Evolutionary conservation across 495 filamentous ascomycete species (phyloP), one percentile per base, ranked within the genome.

Genomic region (Penicillium diatomitis): DNA sequence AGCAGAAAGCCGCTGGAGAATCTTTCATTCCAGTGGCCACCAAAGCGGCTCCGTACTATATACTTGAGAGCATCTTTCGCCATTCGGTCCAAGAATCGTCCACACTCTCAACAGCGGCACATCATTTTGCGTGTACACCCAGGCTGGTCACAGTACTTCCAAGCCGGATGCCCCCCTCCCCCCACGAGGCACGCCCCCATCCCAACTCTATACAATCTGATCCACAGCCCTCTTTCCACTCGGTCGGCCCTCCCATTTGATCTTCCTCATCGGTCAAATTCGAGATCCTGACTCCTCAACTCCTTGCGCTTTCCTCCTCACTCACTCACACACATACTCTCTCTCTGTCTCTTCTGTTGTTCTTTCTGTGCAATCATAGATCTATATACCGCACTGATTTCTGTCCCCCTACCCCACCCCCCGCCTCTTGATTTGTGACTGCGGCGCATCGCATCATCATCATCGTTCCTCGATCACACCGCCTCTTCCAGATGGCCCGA

Each of bases 401-500:
- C 60, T 52, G 52, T 49, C 48, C 56, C 41, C 34, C 10, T 2
- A 7, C 40, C 28, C 46, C 37, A 49, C 37, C 43, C 53, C 53
- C 53, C 53, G 38, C 50, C 48, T 44, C 46, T 41, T 27, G 39
- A 38, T 38, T 36, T 37, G 48, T 37, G 31, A 20, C 20, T 20
- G 20, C 20, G 20, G 20, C 20, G 20, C 9, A 4, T 31, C 29
- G 32, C 39, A 41, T 28, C 20, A 28, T 27, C 12, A 41, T 3
- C 5, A 6, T 8, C 20, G 12, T n/a, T 32, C 8, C 41, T 33
- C 31, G n/a, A 20, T 32, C 56, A 64, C 54, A 64, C 58, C 55
- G 57, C 56, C 57, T 63, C 53, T 60, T 63, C 52, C 52, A 57
- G 48, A 75, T 74, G 70, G 67, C 72, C 45, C 62, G 65, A 60